phyloP scores from a whole-genome alignment of 2,329 filamentous ascomycete genomes.

The Ascochyta pisi region DNA sequence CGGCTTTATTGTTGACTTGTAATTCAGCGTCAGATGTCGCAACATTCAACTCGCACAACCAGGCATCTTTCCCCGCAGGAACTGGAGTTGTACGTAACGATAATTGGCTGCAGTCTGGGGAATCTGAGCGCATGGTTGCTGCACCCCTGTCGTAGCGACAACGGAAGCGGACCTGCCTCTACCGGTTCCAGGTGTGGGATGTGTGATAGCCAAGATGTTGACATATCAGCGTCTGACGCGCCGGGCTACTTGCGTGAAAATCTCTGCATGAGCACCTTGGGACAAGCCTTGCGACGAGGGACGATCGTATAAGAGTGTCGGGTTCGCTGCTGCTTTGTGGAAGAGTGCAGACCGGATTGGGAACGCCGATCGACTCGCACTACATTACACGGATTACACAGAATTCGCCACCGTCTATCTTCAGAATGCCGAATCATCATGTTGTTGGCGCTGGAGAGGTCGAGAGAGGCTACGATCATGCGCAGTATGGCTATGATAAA shows the following conservation, averaged over 20 bases:
- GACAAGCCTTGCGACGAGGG: not conserved
- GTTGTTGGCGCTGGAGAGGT: slow-evolving; percentile 25
- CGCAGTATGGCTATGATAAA: slow-evolving; percentile 28
- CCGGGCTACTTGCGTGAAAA: slow-evolving; percentile 12
- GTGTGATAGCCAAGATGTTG: slow-evolving; percentile 17
- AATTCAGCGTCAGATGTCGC: slow-evolving; percentile 1
- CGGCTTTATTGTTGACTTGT: slow-evolving; percentile 2
- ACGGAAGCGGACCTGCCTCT: slow-evolving; percentile 11
- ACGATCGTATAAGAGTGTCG: slow-evolving; percentile 12
- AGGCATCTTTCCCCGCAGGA: slow-evolving; percentile 6
- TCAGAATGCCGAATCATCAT: slow-evolving; percentile 34
- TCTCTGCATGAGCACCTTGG: slow-evolving; percentile 9
- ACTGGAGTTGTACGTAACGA: slow-evolving; percentile 28
- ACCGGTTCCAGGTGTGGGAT: slow-evolving; percentile 14
- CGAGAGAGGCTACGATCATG: slow-evolving; percentile 33
- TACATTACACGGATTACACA: not conserved
- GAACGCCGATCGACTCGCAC: not conserved
- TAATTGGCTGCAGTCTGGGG: slow-evolving; percentile 28
- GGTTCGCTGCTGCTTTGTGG: slow-evolving; percentile 5
- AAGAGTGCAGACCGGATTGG: slow-evolving; percentile 4
- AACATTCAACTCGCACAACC: slow-evolving; percentile 1
- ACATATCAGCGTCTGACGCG: slow-evolving; percentile 16
- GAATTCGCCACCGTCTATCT: not conserved
- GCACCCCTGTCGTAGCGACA: slow-evolving; percentile 8
- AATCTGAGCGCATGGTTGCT: not conserved